Evolutionary conservation across 2,329 filamentous ascomycete genomes (phyloP), one percentile per base, ranked within the genome.

Genomic region (Clonostachys sp.): DNA sequence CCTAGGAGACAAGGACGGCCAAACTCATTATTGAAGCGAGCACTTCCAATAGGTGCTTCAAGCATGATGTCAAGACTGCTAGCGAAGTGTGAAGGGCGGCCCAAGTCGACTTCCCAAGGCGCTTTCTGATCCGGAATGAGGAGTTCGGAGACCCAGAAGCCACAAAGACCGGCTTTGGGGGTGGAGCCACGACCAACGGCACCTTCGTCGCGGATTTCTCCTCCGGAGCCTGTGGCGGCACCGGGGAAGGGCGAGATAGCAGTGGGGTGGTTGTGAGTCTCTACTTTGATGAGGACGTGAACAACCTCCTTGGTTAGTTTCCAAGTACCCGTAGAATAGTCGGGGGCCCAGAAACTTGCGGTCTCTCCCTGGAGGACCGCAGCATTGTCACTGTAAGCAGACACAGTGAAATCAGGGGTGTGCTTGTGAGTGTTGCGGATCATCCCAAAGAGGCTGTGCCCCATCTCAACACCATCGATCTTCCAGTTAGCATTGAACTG

Each of bases 401-500:
- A 96, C 41, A 97, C 81, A n/a, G 91, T 95, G 62, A 84, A 86
- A 46, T 87, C 75, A 1, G 90, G 89, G 49, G 84, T 86, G 58
- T 82, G 81, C 64, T 89, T 87, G 70, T 99, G 91, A 2, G 94
- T 99, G 65, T 96, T 95, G 56, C 87, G 81, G 62, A 99, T 99
- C 94, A 99, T 97, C 35, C 84, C 84, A 61, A 99, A 99, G 8
- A 99, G 77, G 55, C 86, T 92, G 62, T 87, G 80, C 42, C 81
- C 78, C 77, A 91, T 94, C 53, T 77, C 72, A 55, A 87, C 76
- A 45, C 91, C 91, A 64, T 99, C 91, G 58, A 99, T 95, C 14
- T 86, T 94, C 90, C 94, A 99, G 50, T 84, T 86, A 30, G 94
- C 91, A 67, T 99, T 99, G 80, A 99, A 99, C 58, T 95, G 88